Base-by-base conservation (phyloP, 1,284 basidiomycete species). In the Cystobasidium sp. region DNA sequence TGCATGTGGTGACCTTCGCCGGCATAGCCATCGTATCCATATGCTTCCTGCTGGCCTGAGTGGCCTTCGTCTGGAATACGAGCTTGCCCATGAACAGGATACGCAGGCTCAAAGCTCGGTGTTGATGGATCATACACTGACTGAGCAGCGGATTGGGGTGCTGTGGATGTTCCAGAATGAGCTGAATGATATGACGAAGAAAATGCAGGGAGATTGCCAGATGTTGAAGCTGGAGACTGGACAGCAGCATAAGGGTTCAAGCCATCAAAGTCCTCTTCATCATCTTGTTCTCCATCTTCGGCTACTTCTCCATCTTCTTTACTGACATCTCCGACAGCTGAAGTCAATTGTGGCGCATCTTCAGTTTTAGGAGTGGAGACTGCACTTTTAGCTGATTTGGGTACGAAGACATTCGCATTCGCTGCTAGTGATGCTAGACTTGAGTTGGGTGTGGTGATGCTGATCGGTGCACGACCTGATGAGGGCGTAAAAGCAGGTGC, bases 351-450 rank as follows among this genome's bases (percentile, higher is more conserved):
- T 22, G 61, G 61, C 43, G 61, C 31, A 22, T 47, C 61, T 41
- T 63, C 44, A n/a, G 61, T 41, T 24, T 49, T 63, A 20, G 61
- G 61, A 14, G 61, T 63, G 22, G 61, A 63, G 44, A 63, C 61
- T 20, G 46, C 61, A 14, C 44, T 47, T 46, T 63, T 63, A 24
- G 61, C 61, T 24, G 43, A 63, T 16, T 65, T 71, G 8, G 78
- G 78, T 16, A 79, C 78, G 56, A 79, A 79, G 37, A 77, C 75
- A 31, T 75, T 76, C 3, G 78, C 78, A 53, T 24, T 61, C 12
- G 69, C 69, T 39, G 49, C 61, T 6, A 73, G 31, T 44, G 49
- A 44, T 0, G 53, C 61, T 14, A 52, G 22, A 53, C 24, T 31
- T 43, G 55, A 20, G 44, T 43, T 3, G 53, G 59, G 24, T 62